Percentiles rank a stretch among this genome's conserved stretches.
These are phyloP conservation scores for Cordyceps pruinosa DNA, from an alignment of 2,329 filamentous ascomycete species.

Conservation along the genomic window DNA sequence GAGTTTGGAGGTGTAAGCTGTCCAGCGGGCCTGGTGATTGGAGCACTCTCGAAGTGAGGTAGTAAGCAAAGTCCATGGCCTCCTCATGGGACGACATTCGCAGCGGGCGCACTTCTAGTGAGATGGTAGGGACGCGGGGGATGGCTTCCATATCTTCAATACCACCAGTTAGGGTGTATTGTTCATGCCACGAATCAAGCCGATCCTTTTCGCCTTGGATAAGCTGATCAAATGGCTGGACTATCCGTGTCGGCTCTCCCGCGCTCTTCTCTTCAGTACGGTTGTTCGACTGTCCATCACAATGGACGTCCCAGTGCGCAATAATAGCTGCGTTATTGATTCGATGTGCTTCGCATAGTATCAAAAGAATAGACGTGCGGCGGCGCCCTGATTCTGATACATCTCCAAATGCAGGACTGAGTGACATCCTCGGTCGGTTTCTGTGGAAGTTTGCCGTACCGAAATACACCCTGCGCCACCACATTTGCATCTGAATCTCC, in stretches of 20 bases:
- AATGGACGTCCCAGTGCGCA: constrained; percentile 7
- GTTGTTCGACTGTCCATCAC: neutral
- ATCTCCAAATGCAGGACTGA: neutral
- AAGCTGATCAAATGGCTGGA: neutral
- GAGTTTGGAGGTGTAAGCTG: neutral
- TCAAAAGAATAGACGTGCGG: constrained; percentile 5
- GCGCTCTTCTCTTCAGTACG: too few relatives aligned
- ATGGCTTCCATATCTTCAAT: neutral
- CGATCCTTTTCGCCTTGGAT: neutral
- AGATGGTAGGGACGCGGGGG: too few relatives aligned
- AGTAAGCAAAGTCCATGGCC: constrained; percentile 18
- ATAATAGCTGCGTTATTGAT: constrained; percentile 10
- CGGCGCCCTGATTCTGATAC: neutral
- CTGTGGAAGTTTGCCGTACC: constrained; percentile 15
- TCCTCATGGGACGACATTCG: constrained; percentile 12
- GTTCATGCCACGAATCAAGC: neutral
- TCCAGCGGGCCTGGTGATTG: constrained; percentile 10
- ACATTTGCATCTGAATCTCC: constrained; percentile 18
- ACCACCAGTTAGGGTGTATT: neutral
- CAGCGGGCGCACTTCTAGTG: constrained; percentile 8
- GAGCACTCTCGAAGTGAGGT: constrained; percentile 13
- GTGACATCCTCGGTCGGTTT: neutral
- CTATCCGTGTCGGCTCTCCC: neutral
- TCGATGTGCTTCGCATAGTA: constrained; percentile 14
- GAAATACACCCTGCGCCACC: constrained; percentile 20